Evolutionary conservation across 169 alveolate species (phyloP).

Genomic region (Miamiensis avidus): DNA sequence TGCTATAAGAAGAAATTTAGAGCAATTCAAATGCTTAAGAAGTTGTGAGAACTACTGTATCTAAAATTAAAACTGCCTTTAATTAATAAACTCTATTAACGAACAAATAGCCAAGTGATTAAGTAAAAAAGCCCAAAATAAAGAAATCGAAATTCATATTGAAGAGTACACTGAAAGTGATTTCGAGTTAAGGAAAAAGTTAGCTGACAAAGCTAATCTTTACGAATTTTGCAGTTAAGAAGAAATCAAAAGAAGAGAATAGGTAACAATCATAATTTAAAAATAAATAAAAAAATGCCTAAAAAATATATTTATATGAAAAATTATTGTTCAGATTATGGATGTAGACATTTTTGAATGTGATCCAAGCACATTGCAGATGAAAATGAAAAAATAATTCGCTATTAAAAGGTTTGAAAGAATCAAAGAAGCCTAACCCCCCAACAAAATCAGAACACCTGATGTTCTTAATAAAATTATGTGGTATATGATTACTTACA

Average conservation of each 20-base stretch:
- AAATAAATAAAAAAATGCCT: too few relatives aligned
- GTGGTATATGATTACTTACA: not conserved
- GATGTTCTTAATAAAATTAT: not conserved
- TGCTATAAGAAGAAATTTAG: not conserved
- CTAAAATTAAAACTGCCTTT: not conserved
- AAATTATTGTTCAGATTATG: not conserved
- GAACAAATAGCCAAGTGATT: not conserved
- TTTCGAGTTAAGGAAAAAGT: not conserved
- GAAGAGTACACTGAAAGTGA: not conserved
- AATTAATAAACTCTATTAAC: not conserved
- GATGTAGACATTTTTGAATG: conserved; percentile 9
- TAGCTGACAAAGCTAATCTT: not conserved
- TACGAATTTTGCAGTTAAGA: conserved; percentile 15
- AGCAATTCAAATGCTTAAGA: too few relatives aligned
- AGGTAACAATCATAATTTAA: not conserved
- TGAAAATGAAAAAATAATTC: not conserved
- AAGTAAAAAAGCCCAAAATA: conserved; percentile 1
- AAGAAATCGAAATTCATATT: not conserved
- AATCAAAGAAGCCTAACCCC: conserved; percentile 2
- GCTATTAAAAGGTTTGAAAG: conserved; percentile 2
- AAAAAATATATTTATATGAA: too few relatives aligned
- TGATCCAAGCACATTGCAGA: conserved; percentile 10
- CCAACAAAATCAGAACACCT: not conserved
- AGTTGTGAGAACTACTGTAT: not conserved
- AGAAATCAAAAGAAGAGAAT: conserved; percentile 4